Base-by-base conservation (phyloP, 2,329 filamentous ascomycete species). In the Pyricularia sp. region DNA sequence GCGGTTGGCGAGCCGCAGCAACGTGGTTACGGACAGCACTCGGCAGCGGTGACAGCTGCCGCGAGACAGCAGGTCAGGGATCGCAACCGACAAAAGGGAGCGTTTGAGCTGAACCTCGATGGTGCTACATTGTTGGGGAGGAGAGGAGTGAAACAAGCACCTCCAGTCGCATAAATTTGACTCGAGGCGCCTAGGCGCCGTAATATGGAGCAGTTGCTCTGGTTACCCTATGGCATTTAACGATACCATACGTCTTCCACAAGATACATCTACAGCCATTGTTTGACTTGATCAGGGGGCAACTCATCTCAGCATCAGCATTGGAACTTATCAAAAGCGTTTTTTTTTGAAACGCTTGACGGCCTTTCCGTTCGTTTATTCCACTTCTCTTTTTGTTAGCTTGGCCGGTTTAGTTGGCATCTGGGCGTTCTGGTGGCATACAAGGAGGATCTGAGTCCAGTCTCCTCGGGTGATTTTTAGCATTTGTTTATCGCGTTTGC, bases 61-160 rank as follows among this genome's bases (percentile, higher is more conserved):
- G 93, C 91, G 3, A 88, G 89, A 70, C 87, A 90, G 71, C 91
- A 91, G 72, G 91, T 94, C 5, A 78, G 81, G 55, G 85, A 88
- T 60, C 81, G 84, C 35, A 83, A 85, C 65, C 83, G 81, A 68
- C 86, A 89, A 70, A 90, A 88, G 75, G 92, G 91, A 35, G 87
- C 89, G 0, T 99, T 99, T 70, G 94, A 99, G 76, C 83, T 99
- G 61, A 97, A 87, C 72, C 79, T 99, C 49, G 91, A 96, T 69
- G 94, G 94, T 65, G 90, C 94, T 1, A 97, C 93, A 1, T 77
- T 99, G 63, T 79, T 99, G 4, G 93, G 93, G 35, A 85, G 93
- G 70, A 78, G 85, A 66, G 80, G 79, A 26, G 79, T 82, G 70
- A 85, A 86, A 70, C 75, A 82, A 60, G 75, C 80, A 28, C 77